Conservation (phyloP, 129 eudicot species). For the Cynara cardunculus region DNA sequence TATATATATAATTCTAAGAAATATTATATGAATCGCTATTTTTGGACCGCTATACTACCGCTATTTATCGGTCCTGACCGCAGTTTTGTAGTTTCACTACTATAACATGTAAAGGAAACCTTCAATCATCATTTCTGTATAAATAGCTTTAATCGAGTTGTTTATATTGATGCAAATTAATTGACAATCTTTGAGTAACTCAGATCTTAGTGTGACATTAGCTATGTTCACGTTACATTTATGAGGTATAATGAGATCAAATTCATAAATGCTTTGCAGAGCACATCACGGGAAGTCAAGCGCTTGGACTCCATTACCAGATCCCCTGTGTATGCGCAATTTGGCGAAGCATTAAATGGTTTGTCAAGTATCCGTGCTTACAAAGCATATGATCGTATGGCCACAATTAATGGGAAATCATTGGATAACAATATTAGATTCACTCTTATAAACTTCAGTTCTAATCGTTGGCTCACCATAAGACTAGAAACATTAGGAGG, state of each 20-base stretch:
- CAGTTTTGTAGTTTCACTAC: too few relatives aligned
- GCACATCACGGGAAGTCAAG: conserved; percentile 96
- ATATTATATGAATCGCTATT: too few relatives aligned
- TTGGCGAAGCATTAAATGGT: conserved; percentile 94
- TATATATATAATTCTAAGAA: too few relatives aligned
- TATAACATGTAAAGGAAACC: neutral
- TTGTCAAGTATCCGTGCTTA: conserved; percentile 85
- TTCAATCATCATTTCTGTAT: neutral
- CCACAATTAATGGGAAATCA: conserved; percentile 69
- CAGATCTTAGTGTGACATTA: neutral
- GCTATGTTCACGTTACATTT: neutral
- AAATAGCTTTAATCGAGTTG: neutral
- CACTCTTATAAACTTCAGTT: conserved; percentile 75
- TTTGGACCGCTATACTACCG: too few relatives aligned
- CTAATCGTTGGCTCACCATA: conserved; percentile 90
- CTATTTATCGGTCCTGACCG: too few relatives aligned
- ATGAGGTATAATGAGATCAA: conserved; percentile 9
- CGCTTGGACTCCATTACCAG: conserved; percentile 88
- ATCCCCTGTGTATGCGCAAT: conserved; percentile 93
- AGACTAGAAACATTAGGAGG: conserved; percentile 87
- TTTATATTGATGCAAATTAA: neutral
- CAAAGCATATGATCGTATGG: conserved; percentile 89
- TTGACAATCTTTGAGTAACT: neutral
- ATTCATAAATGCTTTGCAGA: conserved; percentile 41
- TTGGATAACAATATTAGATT: conserved; percentile 86